Percentiles rank a stretch among this genome's conserved stretches.
These are phyloP conservation scores for Penicillium subrubescens DNA, from an alignment of 495 filamentous ascomycete genomes.

Conservation along the genomic window DNA sequence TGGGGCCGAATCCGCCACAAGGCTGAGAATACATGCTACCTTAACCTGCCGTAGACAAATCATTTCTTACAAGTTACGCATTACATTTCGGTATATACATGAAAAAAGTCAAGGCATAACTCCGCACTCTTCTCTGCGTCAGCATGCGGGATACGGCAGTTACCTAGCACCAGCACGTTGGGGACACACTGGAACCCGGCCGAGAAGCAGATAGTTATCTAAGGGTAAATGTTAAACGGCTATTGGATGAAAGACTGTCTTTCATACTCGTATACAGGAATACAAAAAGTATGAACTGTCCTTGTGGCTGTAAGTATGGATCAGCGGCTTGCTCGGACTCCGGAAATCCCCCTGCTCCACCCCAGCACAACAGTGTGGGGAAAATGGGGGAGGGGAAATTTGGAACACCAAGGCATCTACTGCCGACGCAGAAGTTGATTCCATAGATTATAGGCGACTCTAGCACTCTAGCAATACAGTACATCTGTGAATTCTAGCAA, in stretches of 20 bases:
- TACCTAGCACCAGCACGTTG: neutral
- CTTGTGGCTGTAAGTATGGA: neutral
- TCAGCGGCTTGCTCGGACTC: neutral
- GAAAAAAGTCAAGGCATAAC: neutral
- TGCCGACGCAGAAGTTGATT: neutral
- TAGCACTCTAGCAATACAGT: too few species aligned
- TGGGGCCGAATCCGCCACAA: neutral
- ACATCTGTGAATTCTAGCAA: neutral
- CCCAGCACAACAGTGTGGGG: constrained; percentile 11
- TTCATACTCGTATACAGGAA: neutral
- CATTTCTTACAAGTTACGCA: too few species aligned
- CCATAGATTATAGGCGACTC: neutral
- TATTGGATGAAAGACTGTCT: neutral
- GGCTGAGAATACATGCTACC: neutral
- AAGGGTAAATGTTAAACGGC: neutral
- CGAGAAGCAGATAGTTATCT: neutral
- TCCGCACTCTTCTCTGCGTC: neutral
- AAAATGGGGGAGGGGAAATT: neutral
- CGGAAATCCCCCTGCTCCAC: constrained; percentile 36
- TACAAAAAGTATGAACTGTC: neutral
- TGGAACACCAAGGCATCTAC: neutral
- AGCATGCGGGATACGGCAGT: neutral
- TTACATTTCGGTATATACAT: neutral
- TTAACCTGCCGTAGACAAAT: neutral
- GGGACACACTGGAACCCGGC: neutral